These are phyloP conservation scores for Populus euphratica DNA, from an alignment of 345 rosid genomes.

Conservation along the genomic window DNA sequence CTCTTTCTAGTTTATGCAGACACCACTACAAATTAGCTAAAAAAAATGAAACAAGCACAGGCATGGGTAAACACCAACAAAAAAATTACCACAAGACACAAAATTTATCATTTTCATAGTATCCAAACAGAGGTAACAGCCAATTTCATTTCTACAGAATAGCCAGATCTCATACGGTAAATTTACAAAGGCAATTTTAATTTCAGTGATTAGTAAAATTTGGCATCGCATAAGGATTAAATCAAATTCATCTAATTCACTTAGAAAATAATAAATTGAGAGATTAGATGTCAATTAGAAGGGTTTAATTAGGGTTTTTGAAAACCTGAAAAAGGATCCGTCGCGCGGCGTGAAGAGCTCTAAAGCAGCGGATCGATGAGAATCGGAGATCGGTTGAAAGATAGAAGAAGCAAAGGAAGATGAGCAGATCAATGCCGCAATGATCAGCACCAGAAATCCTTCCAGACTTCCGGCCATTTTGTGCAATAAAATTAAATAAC, in stretches of 20 bases:
- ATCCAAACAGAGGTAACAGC: background rate
- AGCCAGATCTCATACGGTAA: background rate
- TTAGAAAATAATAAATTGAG: background rate
- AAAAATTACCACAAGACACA: background rate
- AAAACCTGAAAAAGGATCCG: slow-evolving; percentile 71
- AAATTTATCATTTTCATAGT: background rate
- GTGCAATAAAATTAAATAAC: background rate
- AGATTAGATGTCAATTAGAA: too few species aligned
- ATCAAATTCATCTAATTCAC: background rate
- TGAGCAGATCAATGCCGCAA: slow-evolving; percentile 42
- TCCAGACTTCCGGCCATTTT: slow-evolving; percentile 32
- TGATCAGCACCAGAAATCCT: slow-evolving; percentile 39
- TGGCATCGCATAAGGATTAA: background rate
- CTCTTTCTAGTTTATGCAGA: background rate
- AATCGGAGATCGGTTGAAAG: slow-evolving; percentile 72
- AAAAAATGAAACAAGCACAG: background rate
- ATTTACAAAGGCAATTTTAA: background rate
- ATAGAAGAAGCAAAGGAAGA: slow-evolving; percentile 43
- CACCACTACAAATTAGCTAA: background rate
- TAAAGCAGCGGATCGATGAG: slow-evolving; percentile 90
- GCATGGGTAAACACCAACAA: background rate
- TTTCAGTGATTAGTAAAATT: background rate
- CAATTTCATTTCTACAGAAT: background rate
- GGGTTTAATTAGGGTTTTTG: background rate
- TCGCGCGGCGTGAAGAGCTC: slow-evolving; percentile 58